Conservation (phyloP, 176 grass and related monocot genomes). For the Ampelocalamus luodianensis region DNA sequence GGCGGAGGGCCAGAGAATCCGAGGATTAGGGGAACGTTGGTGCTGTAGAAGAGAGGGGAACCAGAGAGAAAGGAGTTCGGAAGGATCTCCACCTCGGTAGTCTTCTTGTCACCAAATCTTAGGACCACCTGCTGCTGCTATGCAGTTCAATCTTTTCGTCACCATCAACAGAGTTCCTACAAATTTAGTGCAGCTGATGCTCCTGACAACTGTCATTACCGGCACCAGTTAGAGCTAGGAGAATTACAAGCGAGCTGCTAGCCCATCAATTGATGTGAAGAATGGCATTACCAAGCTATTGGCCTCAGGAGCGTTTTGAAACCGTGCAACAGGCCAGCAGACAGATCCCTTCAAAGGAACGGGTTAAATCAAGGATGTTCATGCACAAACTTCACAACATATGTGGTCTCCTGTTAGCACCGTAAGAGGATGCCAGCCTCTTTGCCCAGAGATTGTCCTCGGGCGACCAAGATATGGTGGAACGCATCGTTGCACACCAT, state of each 20-base stretch:
- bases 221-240: background rate
- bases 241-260: background rate
- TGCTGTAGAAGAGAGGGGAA: too few relatives aligned
- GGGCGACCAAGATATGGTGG: constrained; percentile 72
- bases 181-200: background rate
- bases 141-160: background rate
- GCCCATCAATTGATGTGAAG: background rate
- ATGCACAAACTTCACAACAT: background rate
- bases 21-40: too few relatives aligned
- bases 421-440: constrained; percentile 51
- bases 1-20: too few relatives aligned
- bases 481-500: constrained; percentile 66
- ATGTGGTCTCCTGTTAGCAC: background rate
- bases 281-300: background rate
- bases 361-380: background rate
- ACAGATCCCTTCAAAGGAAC: background rate
- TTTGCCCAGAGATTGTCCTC: constrained; percentile 81
- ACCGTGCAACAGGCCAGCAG: background rate
- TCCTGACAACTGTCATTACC: background rate
- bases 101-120: background rate
- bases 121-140: background rate
- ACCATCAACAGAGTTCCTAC: background rate
- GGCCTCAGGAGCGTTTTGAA: background rate
- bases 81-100: too few relatives aligned
- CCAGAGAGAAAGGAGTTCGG: too few relatives aligned